Conservation (phyloP, 345 rosid genomes). For the Acer campestre region DNA sequence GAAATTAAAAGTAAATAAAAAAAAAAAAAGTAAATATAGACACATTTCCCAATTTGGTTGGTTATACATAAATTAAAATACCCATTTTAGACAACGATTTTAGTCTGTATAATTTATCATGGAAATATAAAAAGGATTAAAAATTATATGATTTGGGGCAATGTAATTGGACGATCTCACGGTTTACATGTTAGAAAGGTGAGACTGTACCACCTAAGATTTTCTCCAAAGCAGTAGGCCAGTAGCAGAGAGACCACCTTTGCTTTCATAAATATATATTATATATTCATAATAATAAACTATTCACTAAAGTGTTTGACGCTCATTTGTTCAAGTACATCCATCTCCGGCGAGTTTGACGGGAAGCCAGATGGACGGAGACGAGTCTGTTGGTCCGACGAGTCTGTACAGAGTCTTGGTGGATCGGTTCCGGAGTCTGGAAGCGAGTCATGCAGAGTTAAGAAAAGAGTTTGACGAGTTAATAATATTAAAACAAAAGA, state of each 20-base stretch:
- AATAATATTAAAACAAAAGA: constrained; percentile 30
- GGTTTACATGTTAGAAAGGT: too few species aligned
- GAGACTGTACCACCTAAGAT: too few species aligned
- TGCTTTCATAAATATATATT: background rate
- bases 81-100: too few species aligned
- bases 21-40: too few species aligned
- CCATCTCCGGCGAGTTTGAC: constrained; percentile 29
- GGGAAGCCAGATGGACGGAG: constrained; percentile 40
- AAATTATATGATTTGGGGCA: too few species aligned
- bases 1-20: too few species aligned
- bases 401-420: constrained; percentile 44
- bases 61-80: too few species aligned
- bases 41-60: too few species aligned
- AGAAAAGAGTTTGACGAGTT: constrained; percentile 53
- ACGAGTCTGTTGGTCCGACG: constrained; percentile 29
- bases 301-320: background rate
- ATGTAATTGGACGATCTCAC: too few species aligned
- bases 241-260: constrained; percentile 23
- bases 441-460: constrained; percentile 56
- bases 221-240: too few species aligned
- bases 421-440: constrained; percentile 70
- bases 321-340: background rate
- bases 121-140: too few species aligned
- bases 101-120: too few species aligned
- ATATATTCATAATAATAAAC: constrained; percentile 4